Base-by-base conservation (phyloP, 768 basidiomycete species). In the Suillus americanus region DNA sequence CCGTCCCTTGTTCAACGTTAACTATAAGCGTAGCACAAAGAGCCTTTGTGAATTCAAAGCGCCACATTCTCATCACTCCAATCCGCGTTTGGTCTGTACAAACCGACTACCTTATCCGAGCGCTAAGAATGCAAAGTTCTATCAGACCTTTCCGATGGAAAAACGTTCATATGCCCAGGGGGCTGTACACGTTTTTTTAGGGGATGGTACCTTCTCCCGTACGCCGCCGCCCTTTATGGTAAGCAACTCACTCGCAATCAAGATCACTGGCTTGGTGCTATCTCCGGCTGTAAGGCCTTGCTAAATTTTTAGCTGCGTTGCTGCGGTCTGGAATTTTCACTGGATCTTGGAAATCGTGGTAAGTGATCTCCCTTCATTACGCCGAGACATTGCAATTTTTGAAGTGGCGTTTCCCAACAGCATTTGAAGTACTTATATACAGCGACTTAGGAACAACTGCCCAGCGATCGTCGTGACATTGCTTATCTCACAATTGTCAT, bases 121-220 rank as follows among this genome's bases (percentile, higher is more conserved):
- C 43, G 57, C 57, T 20, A 62, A 38, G 37, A 51, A 33, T 35
- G 12, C 48, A 62, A 56, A 50, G 59, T 62, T 62, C 57, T 30
- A 68, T 74, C 75, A 75, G 74, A 77, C 62, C 62, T 62, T 74
- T 75, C 74, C 68, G 67, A 69, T 77, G 67, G 74, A 74, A 77
- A 6, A 61, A 28, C 40, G 14, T 28, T 40, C 53, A 59, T 59
- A 59, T 41, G 3, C 18, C 23, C 28, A 41, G 56, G 16, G n/a
- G 57, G 57, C 57, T 25, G 57, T 59, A 57, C 56, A 57, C 56
- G 37, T 57, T 28, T 57, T 57, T 40, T 57, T 57, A 16, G 5
- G 56, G 38, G 18, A 9, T 0, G 53, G 62, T 23, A 46, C 61
- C 60, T 61, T n/a, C 23, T 33, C 55, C 65, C 63, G 28, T 33